These are phyloP conservation scores for Daldinia bambusicola DNA, from an alignment of 495 filamentous ascomycete species.

Conservation along the genomic window DNA sequence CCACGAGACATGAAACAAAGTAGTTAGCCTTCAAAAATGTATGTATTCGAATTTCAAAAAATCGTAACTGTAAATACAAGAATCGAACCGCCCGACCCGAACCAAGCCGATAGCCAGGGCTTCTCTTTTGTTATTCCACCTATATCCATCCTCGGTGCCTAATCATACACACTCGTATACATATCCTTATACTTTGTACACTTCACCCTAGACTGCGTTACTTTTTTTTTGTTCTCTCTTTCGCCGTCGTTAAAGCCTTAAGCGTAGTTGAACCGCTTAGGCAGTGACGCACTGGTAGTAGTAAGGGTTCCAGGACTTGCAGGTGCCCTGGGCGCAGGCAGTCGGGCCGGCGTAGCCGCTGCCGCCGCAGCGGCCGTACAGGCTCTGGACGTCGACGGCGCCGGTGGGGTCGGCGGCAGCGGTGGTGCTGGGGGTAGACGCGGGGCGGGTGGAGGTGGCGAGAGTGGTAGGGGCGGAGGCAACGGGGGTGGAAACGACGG, in stretches of 20 bases:
- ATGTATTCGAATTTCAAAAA: neutral
- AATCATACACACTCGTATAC: neutral
- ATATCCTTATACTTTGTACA: too few relatives aligned
- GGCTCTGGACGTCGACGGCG: conserved; percentile 37
- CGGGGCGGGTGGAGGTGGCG: conserved; percentile 48
- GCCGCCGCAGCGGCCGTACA: conserved; percentile 66
- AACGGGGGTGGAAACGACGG: conserved; percentile 38
- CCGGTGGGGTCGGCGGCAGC: conserved; percentile 48
- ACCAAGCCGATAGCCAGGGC: neutral
- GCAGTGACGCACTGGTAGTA: conserved; percentile 61
- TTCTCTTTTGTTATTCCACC: neutral
- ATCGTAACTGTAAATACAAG: conserved; percentile 3
- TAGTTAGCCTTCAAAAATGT: neutral
- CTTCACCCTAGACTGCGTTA: neutral
- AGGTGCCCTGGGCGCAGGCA: conserved; percentile 59
- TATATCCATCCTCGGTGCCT: neutral
- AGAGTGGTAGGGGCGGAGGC: conserved; percentile 38
- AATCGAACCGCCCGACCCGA: neutral
- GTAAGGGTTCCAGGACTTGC: conserved; percentile 59
- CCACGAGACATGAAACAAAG: neutral
- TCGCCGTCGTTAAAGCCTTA: neutral
- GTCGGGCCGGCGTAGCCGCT: conserved; percentile 60
- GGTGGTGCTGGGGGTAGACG: conserved; percentile 44
- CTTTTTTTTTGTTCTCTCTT: too few relatives aligned
- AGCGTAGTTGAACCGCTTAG: conserved; percentile 3